These are phyloP conservation scores for Beverwykella pulmonaria DNA, from an alignment of 495 filamentous ascomycete genomes.

Conservation along the genomic window DNA sequence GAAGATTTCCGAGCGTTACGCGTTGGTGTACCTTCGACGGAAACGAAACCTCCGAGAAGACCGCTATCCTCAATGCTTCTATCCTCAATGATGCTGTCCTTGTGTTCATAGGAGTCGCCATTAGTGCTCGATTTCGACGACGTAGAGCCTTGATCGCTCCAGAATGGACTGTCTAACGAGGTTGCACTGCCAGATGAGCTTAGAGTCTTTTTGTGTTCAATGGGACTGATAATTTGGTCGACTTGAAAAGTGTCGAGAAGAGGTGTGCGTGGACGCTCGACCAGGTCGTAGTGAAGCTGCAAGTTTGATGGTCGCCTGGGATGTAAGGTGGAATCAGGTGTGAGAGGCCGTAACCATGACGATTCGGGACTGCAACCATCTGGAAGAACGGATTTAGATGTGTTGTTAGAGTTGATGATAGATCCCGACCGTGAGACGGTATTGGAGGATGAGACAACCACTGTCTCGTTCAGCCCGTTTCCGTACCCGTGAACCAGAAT, in stretches of 20 bases:
- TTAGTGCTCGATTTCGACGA: slow-evolving; percentile 15
- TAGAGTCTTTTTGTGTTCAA: neutral
- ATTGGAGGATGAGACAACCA: slow-evolving; percentile 20
- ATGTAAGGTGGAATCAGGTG: neutral
- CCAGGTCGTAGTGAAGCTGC: neutral
- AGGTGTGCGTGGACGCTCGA: slow-evolving; percentile 6
- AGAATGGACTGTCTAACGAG: slow-evolving; percentile 13
- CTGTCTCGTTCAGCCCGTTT: slow-evolving; percentile 37
- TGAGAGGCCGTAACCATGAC: slow-evolving; percentile 6
- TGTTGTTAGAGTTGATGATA: slow-evolving; percentile 1
- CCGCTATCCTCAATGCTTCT: slow-evolving; percentile 2
- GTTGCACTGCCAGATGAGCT: slow-evolving; percentile 17
- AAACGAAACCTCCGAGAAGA: slow-evolving; percentile 16
- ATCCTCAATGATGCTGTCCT: neutral
- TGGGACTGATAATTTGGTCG: slow-evolving; percentile 6
- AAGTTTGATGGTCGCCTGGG: slow-evolving; percentile 1
- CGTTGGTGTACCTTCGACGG: neutral
- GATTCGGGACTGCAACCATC: slow-evolving; percentile 11
- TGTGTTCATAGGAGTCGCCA: neutral
- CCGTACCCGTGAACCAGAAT: slow-evolving; percentile 46
- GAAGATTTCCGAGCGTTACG: neutral
- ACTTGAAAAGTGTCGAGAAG: slow-evolving; percentile 13
- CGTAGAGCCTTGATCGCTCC: slow-evolving; percentile 20
- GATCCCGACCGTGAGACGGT: slow-evolving; percentile 11
- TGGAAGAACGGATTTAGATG: slow-evolving; percentile 10